Base-by-base conservation (phyloP, 257 asterid species). In the Phtheirospermum japonicum region DNA sequence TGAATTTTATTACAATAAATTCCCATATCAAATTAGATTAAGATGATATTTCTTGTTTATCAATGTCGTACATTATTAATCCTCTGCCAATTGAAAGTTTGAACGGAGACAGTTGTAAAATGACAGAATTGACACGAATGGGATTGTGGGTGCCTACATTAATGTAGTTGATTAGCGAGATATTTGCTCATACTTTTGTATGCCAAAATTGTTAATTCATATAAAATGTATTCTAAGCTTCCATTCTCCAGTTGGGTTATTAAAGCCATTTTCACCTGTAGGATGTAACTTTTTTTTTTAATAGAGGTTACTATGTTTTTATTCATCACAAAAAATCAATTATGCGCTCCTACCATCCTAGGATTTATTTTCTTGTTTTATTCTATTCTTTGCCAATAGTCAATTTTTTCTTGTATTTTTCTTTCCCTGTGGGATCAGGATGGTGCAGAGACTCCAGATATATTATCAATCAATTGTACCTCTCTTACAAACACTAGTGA, bases 381-480 rank as follows among this genome's bases (percentile, higher is more conserved):
- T 12, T 59, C 33, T 34, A 34, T 40, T 13, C 28, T 71, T 60
- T 43, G 60, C 64, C 14, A 30, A 40, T 65, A 14, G 31, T 30
- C 11, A 16, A 50, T 9, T 42, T 40, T 9, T 42, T 40, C 12
- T 0, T 31, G 4, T 31, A 18, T 45, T 42, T 12, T 33, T 40
- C 20, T n/a, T 59, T 53, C 58, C 40, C 45, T 18, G 17, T 61
- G 69, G 53, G 57, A 57, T 19, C 83, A 93, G 99, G 95, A 77
- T 64, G 78, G 70, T 63, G 43, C 81, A 65, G 79, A 69, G 62
- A 72, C 82, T 46, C 97, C 96, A 33, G 95, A 90, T 57, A 61
- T 82, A 11, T 45, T 87, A 63, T 75, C 97, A 57, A 72, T 90
- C 80, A 90, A 78, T 62, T 90, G 99, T 66, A 90, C 96, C 58